Evolutionary conservation across 2,329 filamentous ascomycete genomes (phyloP), one percentile per base, ranked within the genome.

Genomic region (Ploettnerulaceae sp.): DNA sequence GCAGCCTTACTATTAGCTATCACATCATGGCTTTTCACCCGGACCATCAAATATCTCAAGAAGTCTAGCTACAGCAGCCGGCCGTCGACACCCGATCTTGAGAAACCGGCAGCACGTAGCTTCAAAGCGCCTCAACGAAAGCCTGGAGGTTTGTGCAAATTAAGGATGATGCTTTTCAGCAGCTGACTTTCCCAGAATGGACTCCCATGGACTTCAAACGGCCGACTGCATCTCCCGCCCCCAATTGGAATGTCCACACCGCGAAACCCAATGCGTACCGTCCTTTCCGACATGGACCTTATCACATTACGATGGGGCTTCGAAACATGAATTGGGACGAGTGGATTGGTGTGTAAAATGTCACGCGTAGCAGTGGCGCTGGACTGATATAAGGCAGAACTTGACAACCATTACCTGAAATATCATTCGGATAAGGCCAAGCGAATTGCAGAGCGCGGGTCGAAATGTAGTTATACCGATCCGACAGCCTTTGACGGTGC

Each of bases 331-430:
- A 61, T 25, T 64, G 62, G 62, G 55, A 64, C 47, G 58, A 64
- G 36, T 64, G 62, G 62, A 64, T 64, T 48, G 62, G 62, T 64
- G 46, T 38, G 29, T 53, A 8, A 25, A n/a, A 7, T 18, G 3
- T 34, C 14, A 24, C 20, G 21, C 39, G n/a, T 29, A 36, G n/a
- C 45, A 40, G 24, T 21, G 37, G 24, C 2, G 15, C n/a, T 17
- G 33, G 24, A 45, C 56, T 59, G 28, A 60, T 20, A 17, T 33
- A 32, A 34, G 6, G 20, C 46, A 74, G 86, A 94, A 66, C 76
- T 94, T 20, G 89, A 94, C 66, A 90, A 85, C 60, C 76, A 90
- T 36, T 94, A 79, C 63, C 74, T 81, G 1, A 77, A 76, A 43
- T 94, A 74, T 62, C 86, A 94, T 66, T 74, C 73, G 24, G 77